Percentiles rank a stretch among this genome's conserved stretches.
These are phyloP conservation scores for Ogataea nonfermentans DNA, from an alignment of 805 yeast genomes.

Conservation along the genomic window DNA sequence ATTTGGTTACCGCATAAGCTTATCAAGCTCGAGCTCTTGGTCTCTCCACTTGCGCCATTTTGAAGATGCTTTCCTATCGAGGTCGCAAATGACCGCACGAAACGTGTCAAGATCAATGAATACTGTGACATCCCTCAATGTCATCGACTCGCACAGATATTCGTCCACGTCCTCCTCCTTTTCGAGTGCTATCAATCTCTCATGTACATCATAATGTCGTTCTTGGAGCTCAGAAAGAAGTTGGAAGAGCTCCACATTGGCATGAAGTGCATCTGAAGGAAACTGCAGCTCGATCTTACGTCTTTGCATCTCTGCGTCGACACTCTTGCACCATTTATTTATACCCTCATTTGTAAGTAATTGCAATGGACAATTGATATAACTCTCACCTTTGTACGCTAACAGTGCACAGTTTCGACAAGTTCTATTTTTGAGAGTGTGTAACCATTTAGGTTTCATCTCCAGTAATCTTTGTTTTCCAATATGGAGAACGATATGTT, in stretches of 20 bases:
- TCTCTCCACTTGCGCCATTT: conserved; percentile 46
- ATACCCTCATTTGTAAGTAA: conserved; percentile 34
- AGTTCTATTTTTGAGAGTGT: conserved; percentile 33
- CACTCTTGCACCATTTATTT: conserved; percentile 36
- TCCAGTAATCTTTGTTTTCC: conserved; percentile 33
- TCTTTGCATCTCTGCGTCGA: conserved; percentile 12
- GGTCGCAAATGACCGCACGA: conserved; percentile 39
- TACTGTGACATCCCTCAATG: conserved; percentile 51
- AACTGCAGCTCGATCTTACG: neutral
- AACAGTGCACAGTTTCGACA: conserved; percentile 48
- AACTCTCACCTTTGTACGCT: conserved; percentile 28
- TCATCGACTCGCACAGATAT: conserved; percentile 44
- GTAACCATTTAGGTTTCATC: conserved; percentile 54
- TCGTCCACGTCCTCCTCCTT: conserved; percentile 42
- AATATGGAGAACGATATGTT: conserved; percentile 27
- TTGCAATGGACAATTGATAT: conserved; percentile 43
- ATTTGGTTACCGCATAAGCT: conserved; percentile 6
- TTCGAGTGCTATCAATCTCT: conserved; percentile 27
- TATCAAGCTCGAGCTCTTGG: conserved; percentile 23
- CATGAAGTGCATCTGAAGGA: conserved; percentile 1
- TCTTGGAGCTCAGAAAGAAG: conserved; percentile 35
- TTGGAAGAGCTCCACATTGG: conserved; percentile 10
- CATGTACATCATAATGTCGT: conserved; percentile 32
- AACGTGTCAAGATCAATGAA: conserved; percentile 38
- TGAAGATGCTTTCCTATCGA: conserved; percentile 45